Evolutionary conservation across 1,284 basidiomycete species (phyloP), one percentile per base, ranked within the genome.

Genomic region (Ustilago hordei): DNA sequence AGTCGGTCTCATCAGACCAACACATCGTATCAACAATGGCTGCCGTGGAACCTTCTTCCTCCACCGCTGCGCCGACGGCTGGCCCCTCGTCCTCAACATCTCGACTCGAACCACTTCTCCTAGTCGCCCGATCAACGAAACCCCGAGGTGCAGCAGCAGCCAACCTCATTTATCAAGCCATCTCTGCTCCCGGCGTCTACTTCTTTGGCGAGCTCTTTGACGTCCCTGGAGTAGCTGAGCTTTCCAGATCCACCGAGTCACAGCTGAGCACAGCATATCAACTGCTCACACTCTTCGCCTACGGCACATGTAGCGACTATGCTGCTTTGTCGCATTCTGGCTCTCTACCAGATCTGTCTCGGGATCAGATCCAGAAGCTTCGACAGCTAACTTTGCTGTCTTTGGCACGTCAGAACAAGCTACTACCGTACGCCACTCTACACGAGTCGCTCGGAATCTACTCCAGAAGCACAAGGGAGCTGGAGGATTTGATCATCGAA

Each of bases 401-500:
- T 0, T 58, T 81, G 0, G 75, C 78, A 8, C 32, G 54, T 6
- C 52, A 58, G 5, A 55, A 64, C 48, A 75, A 78, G 41, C 48
- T 63, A 0, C 65, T 83, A 0, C 52, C 54, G 7, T 83, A 83
- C 38, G n/a, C 34, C 1, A 35, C n/a, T 1, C 70, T 83, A 2
- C 41, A 76, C 19, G 39, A 45, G 17, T 52, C 68, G 1, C 60
- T 83, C 39, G 75, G 65, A 1, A 59, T 81, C 9, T 4, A 43
- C 93, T 1, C 88, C 90, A 55, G 88, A 91, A 72, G 90, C 89
- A 55, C 60, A 1, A 62, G 80, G 9, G 92, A 93, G 74, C 90
- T 98, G 4, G 96, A 98, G 86, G 95, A 98, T 86, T 90, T 97
- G 74, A 93, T 98, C 85, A 98, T 99, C 85, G 95, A 98, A 81